Evolutionary conservation across 2,329 filamentous ascomycete species (phyloP), one percentile per base, ranked within the genome.

Genomic region (Claviceps maximensis): DNA sequence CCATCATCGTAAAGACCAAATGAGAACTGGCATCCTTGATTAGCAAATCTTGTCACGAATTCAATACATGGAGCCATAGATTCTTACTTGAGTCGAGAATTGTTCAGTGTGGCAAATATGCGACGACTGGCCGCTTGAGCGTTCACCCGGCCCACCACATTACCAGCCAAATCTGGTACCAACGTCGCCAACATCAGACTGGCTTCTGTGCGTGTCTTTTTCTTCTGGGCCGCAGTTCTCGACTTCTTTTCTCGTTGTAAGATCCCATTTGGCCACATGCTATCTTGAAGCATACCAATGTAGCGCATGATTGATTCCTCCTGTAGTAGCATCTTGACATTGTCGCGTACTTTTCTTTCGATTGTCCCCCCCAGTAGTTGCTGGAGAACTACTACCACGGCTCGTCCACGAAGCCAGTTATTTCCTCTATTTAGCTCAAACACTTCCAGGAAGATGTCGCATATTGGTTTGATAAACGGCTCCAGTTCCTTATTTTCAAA

Each of bases 381-480:
- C 64, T 98, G 93, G 21, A 98, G 76, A 2, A 98, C 91, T 10
- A 98, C 89, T 4, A 98, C 91, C 1, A 97, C 93, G 0, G 93
- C 93, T 23, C 93, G 83, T 1, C 93, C 94, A 42, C 94, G 86
- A 4, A 98, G 80, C 94, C 93, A 98, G 67, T 95, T 97, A 69
- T 94, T 96, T 42, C 91, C 90, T 56, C 86, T 84, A 67, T 96
- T 95, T 41, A 98, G 78, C 63, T 95, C 90, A 63, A 98, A 98
- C 0, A 89, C 81, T 65, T 98, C 93, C 17, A 98, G 79, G 69
- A 98, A 98, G 55, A 98, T 84, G 67, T 98, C 93, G 68, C 90
- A 96, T 56, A 98, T 96, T 4, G 93, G 94, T 66, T 96, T 98
- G 62, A 98, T 93, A 63, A 98, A 97, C 1, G 93, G 93, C 64